Percentiles rank a stretch among this genome's conserved stretches.
These are phyloP conservation scores for Fallopia convolvulus DNA, from an alignment of 148 eudicot genomes.

Conservation along the genomic window DNA sequence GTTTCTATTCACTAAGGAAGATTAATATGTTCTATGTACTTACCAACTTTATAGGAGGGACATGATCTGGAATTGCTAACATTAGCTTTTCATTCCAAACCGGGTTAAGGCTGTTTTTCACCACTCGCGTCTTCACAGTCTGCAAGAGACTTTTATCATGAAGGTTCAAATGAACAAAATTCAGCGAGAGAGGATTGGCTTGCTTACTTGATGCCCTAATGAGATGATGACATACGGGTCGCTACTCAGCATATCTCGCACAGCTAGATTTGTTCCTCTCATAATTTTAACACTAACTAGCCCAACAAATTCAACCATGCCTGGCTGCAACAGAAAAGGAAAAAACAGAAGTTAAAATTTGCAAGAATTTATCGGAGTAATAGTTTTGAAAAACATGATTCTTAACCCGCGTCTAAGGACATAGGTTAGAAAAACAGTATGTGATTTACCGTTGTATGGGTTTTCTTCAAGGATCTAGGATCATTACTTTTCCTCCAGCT, in stretches of 20 bases:
- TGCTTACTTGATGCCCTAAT: constrained; percentile 76
- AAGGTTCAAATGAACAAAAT: not conserved
- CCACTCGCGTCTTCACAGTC: constrained; percentile 89
- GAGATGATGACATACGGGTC: constrained; percentile 90
- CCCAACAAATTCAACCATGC: constrained; percentile 94
- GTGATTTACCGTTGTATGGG: not conserved
- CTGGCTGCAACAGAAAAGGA: constrained; percentile 45
- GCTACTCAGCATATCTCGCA: constrained; percentile 80
- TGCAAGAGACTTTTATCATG: constrained; percentile 31
- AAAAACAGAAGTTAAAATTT: not conserved
- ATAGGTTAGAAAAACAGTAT: not conserved
- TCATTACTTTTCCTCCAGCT: constrained; percentile 38
- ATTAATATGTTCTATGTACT: constrained; percentile 13
- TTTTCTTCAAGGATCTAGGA: constrained; percentile 7
- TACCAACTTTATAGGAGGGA: constrained; percentile 87
- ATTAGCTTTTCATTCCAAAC: constrained; percentile 92
- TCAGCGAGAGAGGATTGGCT: not conserved
- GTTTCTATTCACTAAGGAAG: not conserved
- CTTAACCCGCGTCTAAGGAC: too few relatives aligned
- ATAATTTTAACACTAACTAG: constrained; percentile 74
- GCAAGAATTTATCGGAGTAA: not conserved
- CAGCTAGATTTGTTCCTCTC: constrained; percentile 78
- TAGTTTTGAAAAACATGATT: too few relatives aligned
- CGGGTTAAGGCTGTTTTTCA: constrained; percentile 82
- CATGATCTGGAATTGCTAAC: constrained; percentile 71